Conservation (phyloP, 768 basidiomycete genomes). For the Tricholomella constricta region DNA sequence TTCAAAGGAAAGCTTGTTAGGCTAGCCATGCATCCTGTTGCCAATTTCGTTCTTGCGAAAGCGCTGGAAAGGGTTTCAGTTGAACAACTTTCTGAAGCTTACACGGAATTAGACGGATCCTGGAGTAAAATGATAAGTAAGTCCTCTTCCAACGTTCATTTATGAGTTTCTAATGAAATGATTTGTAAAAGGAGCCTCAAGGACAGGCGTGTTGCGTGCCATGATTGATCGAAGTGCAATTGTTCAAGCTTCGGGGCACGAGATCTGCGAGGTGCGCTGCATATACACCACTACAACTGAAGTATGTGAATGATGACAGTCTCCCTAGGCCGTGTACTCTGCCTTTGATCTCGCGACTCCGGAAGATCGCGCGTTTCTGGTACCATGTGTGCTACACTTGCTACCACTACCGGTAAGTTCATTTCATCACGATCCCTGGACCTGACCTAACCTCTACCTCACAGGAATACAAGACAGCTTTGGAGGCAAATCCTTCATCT, state of each 20-base stretch:
- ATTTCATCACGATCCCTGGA: neutral
- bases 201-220: conserved; percentile 79
- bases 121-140: conserved; percentile 71
- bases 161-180: neutral
- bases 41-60: conserved; percentile 90
- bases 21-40: conserved; percentile 84
- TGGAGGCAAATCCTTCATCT: neutral
- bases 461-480: conserved; percentile 23
- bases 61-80: conserved; percentile 65
- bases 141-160: conserved; percentile 29
- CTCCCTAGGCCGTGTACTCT: conserved; percentile 54
- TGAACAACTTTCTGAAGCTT: conserved; percentile 53
- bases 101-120: conserved; percentile 57
- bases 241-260: conserved; percentile 47
- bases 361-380: conserved; percentile 54
- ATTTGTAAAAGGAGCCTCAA: conserved; percentile 52
- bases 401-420: conserved; percentile 48
- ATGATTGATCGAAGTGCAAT: conserved; percentile 66
- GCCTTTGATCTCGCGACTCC: conserved; percentile 57
- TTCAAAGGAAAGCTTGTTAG: conserved; percentile 72
- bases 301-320: conserved; percentile 6
- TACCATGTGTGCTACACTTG: conserved; percentile 68
- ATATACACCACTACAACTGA: neutral
- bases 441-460: conserved; percentile 2
- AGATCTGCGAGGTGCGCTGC: conserved; percentile 57